Conservation (phyloP, 1,284 basidiomycete species). For the Mycena citricolor region DNA sequence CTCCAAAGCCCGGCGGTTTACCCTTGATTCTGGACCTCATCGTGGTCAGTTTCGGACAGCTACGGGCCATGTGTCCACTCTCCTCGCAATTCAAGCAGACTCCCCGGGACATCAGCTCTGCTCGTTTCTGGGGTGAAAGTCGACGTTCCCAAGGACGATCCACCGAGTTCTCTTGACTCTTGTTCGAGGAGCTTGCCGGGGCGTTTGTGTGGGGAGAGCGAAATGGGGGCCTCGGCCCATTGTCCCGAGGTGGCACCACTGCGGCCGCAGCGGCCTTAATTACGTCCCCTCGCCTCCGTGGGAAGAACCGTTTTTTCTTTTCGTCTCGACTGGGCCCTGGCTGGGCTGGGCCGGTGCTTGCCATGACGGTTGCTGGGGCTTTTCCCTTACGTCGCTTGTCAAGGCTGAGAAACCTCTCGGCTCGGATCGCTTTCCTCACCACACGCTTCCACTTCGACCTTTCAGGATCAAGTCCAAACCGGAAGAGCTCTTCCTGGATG, state of each 20-base stretch:
- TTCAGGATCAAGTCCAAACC: conserved; percentile 4
- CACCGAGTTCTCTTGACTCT: no score
- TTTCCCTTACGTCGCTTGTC: neutral
- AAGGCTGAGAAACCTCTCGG: conserved; percentile 3
- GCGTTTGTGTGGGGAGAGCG: neutral
- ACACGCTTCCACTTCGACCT: conserved; percentile 9
- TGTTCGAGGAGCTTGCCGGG: neutral
- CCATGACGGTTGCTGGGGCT: neutral
- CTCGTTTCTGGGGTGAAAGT: conserved; percentile 5
- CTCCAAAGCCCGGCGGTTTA: conserved; percentile 7
- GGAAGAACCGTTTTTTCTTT: no score
- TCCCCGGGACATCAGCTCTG: conserved; percentile 5
- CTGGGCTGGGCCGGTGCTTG: no score
- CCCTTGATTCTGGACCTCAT: conserved; percentile 8
- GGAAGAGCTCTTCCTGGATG: conserved; percentile 8
- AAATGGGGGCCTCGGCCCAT: no score
- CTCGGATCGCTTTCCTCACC: neutral
- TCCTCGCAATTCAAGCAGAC: conserved; percentile 9
- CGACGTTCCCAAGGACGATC: no score
- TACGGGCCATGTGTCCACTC: conserved; percentile 6
- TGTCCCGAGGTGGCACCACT: no score
- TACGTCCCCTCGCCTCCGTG: no score
- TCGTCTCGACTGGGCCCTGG: no score
- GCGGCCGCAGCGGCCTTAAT: conserved; percentile 4
- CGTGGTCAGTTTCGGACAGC: conserved; percentile 12